phyloP scores from a whole-genome alignment of 75 land plant species.

The Cupressus sempervirens region DNA sequence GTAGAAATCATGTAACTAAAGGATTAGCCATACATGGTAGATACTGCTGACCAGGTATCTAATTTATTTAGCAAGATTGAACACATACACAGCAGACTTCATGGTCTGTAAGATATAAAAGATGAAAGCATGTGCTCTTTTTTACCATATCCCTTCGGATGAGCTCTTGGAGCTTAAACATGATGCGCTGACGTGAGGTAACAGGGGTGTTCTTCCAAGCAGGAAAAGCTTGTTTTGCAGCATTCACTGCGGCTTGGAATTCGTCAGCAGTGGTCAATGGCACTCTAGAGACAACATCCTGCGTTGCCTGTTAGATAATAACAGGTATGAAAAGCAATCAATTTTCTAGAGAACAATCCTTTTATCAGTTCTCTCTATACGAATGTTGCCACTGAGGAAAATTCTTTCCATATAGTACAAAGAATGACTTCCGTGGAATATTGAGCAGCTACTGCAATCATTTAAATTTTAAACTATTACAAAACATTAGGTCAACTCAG shows the following conservation, averaged over 20 bases:
- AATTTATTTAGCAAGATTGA: background rate
- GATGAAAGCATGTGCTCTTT: background rate
- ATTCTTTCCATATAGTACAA: background rate
- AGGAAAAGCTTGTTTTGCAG: constrained; percentile 79
- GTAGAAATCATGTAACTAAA: background rate
- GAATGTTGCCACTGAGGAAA: background rate
- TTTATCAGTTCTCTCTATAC: background rate
- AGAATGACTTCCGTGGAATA: background rate
- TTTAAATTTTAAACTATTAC: background rate
- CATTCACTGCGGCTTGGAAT: constrained; percentile 73
- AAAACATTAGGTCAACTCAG: background rate
- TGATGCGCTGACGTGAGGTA: constrained; percentile 79
- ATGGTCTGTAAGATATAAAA: background rate
- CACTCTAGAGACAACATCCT: constrained; percentile 73
- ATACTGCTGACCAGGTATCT: background rate
- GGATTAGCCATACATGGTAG: background rate
- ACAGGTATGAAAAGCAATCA: background rate
- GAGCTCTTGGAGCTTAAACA: constrained; percentile 94
- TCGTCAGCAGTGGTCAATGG: constrained; percentile 80
- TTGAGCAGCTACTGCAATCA: background rate
- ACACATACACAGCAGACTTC: background rate
- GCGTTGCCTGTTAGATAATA: constrained; percentile 64
- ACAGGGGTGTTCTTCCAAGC: constrained; percentile 84
- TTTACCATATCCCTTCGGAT: constrained; percentile 84
- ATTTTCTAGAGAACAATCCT: background rate